Conservation (phyloP, 192 early-diverging fungal species). For the Kickxella alabastrina region DNA sequence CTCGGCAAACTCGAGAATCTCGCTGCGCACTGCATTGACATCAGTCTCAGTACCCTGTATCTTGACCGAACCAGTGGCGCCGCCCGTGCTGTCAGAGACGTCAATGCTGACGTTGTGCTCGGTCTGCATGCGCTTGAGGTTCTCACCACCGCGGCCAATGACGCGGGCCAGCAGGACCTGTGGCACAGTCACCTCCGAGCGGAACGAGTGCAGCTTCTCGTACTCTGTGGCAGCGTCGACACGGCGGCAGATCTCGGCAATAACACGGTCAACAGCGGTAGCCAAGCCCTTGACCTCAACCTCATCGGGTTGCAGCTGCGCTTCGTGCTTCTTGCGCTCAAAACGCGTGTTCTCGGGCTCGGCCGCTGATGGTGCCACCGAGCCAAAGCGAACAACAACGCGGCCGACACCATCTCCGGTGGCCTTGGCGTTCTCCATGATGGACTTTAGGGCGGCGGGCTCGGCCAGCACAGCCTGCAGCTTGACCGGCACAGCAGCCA, state of each 20-base stretch:
- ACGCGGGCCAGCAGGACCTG: conserved; percentile 63
- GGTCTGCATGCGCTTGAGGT: conserved; percentile 73
- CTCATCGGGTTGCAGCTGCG: conserved; percentile 57
- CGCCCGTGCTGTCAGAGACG: conserved; percentile 22
- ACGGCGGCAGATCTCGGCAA: conserved; percentile 61
- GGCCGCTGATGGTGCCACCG: conserved; percentile 27
- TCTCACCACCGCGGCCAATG: conserved; percentile 87
- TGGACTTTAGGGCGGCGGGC: conserved; percentile 68
- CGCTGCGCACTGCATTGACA: conserved; percentile 67
- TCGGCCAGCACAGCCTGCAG: conserved; percentile 73
- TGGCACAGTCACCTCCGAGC: conserved; percentile 69
- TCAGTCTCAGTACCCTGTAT: conserved; percentile 77
- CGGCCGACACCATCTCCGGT: conserved; percentile 12
- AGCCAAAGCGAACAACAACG: conserved; percentile 71
- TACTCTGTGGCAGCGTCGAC: conserved; percentile 67
- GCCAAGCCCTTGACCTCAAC: conserved; percentile 78
- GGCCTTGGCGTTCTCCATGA: conserved; percentile 60
- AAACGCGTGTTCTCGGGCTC: conserved; percentile 47
- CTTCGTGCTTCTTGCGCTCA: conserved; percentile 39
- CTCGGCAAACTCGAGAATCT: conserved; percentile 64
- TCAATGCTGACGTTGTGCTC: conserved; percentile 73
- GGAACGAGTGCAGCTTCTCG: conserved; percentile 67
- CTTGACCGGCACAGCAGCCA: conserved; percentile 61
- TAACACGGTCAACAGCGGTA: conserved; percentile 70
- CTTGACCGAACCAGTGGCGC: conserved; percentile 53